Base-by-base conservation (phyloP, 2,329 filamentous ascomycete species). In the Epichloe baconii region DNA sequence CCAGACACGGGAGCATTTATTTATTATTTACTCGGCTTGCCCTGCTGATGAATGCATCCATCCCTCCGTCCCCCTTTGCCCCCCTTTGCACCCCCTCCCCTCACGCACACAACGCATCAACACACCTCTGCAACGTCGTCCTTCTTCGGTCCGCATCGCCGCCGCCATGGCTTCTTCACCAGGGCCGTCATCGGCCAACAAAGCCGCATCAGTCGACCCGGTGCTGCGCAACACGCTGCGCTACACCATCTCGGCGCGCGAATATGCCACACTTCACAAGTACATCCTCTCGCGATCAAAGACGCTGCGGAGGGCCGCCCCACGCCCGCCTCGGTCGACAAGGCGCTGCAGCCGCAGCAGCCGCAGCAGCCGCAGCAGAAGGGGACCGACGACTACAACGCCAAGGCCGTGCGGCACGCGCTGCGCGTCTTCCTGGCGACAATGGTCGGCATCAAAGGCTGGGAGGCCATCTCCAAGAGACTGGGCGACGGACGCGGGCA, bases 211-310 rank as follows among this genome's bases (percentile, higher is more conserved):
- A 38, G 65, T 68, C 53, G 85, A 91, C 58, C 85, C 86, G 5
- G 76, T 94, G 55, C 76, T 94, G 52, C 86, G 87, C 67, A 94
- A 93, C 66, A 83, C 88, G 43, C 75, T 96, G 53, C 84, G 89
- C 58, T 90, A 95, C 68, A 93, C 86, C 52, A 88, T 90, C 63
- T 85, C 82, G 6, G 82, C 88, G 42, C 82, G 84, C 66, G 90
- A 96, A 66, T 96, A 96, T 68, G 83, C 87, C 58, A 72, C 84
- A 1, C 78, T 96, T 17, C 88, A 95, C 67, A 83, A 85, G 62
- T 89, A 90, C 63, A 77, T 95, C 49, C 76, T 93, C 48, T 88
- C 86, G 54, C 81, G 84, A 45, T 84, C 86, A 44, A 74, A 74
- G 49, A 64, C 77, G 6, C 67, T 85, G 37, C 74, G 74, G 49